A percentile compares a stretch with the other conserved stretches of the same genome.
phyloP scores from a whole-genome alignment of 441 rosid species.

The Macaranga tanarius region DNA sequence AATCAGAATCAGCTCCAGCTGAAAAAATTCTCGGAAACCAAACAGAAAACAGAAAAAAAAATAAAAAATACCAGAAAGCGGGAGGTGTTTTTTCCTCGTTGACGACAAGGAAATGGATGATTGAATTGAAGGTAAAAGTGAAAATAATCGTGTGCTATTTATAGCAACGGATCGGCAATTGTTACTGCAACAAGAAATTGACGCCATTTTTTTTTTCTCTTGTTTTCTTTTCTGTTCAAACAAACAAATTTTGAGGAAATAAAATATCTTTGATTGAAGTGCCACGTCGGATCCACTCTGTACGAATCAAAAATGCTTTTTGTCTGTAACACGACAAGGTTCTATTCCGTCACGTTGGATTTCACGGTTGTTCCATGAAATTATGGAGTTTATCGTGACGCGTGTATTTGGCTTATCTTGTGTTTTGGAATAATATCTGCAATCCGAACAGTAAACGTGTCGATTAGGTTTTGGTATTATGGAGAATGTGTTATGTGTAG shows the following conservation, averaged over 20 bases:
- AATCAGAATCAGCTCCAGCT: not conserved
- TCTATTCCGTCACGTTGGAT: not conserved
- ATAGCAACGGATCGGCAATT: conserved; percentile 34
- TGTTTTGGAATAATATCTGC: not conserved
- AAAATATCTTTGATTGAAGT: not conserved
- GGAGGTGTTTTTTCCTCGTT: conserved; percentile 12
- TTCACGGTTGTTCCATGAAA: conserved; percentile 6
- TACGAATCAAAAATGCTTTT: conserved; percentile 8
- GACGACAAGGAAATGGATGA: conserved; percentile 10
- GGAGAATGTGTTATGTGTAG: not conserved
- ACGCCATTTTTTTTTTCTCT: conserved; percentile 38
- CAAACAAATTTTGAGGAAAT: not conserved
- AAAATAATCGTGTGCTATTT: conserved; percentile 41
- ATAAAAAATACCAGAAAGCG: conserved; percentile 34
- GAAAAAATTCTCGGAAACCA: not conserved
- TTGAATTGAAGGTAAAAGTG: conserved; percentile 27
- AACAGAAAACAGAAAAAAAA: not conserved
- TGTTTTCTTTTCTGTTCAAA: not conserved
- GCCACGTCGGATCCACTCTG: conserved; percentile 42
- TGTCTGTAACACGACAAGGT: not conserved
- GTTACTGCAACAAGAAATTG: conserved; percentile 36
- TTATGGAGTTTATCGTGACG: not conserved
- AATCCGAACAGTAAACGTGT: not conserved
- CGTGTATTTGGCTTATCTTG: not conserved
- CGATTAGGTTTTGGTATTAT: not conserved